These are phyloP conservation scores for Aspergillus saccharolyticus DNA, from an alignment of 495 filamentous ascomycete genomes.

Conservation along the genomic window DNA sequence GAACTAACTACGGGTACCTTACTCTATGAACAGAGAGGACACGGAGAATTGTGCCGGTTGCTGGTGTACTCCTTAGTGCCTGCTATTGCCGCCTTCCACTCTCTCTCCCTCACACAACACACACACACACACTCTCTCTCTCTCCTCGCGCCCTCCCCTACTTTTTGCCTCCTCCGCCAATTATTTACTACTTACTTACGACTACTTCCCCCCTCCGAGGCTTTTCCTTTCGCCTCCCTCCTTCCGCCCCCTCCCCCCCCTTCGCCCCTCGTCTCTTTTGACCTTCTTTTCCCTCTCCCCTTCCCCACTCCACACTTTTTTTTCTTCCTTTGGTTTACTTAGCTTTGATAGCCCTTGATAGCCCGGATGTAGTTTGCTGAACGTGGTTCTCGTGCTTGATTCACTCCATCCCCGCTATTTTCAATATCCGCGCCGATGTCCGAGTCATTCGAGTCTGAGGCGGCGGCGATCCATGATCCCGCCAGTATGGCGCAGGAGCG, in stretches of 20 bases:
- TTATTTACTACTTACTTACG: background rate
- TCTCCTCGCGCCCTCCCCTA: background rate
- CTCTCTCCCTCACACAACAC: too few species aligned
- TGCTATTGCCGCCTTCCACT: too few species aligned
- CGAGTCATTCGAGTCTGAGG: background rate
- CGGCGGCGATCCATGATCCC: background rate
- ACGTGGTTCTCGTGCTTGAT: background rate
- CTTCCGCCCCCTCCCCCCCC: too few species aligned
- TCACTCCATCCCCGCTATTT: background rate
- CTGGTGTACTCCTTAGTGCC: background rate
- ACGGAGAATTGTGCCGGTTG: background rate
- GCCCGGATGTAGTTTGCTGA: background rate
- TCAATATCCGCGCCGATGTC: background rate
- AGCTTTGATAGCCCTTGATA: too few species aligned
- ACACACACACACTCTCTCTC: too few species aligned
- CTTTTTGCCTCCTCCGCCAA: background rate
- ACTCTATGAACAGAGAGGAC: too few species aligned
- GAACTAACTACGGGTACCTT: too few species aligned
- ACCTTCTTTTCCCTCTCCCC: background rate
- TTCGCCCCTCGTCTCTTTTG: background rate
- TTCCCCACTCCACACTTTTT: background rate
- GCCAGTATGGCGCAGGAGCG: constrained; percentile 18
- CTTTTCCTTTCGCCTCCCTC: background rate
- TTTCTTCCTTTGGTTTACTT: background rate
- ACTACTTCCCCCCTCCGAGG: background rate